phyloP scores from a whole-genome alignment of 2,329 filamentous ascomycete genomes.

The Fusarium sp. region DNA sequence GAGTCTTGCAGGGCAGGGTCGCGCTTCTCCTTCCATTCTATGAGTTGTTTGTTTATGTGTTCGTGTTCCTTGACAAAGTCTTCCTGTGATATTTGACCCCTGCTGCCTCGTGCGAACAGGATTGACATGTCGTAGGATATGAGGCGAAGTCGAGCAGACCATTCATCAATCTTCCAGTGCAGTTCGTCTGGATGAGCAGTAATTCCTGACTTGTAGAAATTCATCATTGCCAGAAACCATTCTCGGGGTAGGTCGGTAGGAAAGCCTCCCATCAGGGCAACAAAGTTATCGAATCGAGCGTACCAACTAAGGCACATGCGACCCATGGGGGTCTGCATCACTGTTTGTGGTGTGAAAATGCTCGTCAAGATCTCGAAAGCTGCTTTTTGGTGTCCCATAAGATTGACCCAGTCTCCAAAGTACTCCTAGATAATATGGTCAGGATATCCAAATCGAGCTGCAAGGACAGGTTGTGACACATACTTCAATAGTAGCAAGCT shows the following conservation, averaged over 20 bases:
- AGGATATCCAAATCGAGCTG: constrained; percentile 34
- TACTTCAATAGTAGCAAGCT: constrained; percentile 95
- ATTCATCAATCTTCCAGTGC: constrained; percentile 76
- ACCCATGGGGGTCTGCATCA: constrained; percentile 78
- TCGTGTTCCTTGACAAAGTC: constrained; percentile 76
- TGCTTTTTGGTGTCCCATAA: constrained; percentile 92
- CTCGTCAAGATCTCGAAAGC: constrained; percentile 85
- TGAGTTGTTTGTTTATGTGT: constrained; percentile 63
- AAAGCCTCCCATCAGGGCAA: constrained; percentile 85
- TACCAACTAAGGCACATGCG: constrained; percentile 91
- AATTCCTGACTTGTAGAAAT: constrained; percentile 74
- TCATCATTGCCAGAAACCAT: constrained; percentile 80
- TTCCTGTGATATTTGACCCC: constrained; percentile 74
- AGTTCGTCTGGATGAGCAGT: constrained; percentile 73
- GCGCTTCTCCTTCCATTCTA: constrained; percentile 69
- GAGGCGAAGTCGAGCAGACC: constrained; percentile 76
- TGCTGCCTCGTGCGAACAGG: constrained; percentile 79
- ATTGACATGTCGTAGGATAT: constrained; percentile 86
- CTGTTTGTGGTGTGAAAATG: constrained; percentile 82
- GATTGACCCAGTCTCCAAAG: constrained; percentile 93
- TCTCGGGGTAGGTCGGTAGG: constrained; percentile 80
- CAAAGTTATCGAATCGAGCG: constrained; percentile 87
- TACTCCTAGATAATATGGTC: constrained; percentile 77
- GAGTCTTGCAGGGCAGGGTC: constrained; percentile 74
- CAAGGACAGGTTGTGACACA: background rate